These are phyloP conservation scores for Ottelia alismoides DNA, from an alignment of 106 monocot genomes.

Conservation along the genomic window DNA sequence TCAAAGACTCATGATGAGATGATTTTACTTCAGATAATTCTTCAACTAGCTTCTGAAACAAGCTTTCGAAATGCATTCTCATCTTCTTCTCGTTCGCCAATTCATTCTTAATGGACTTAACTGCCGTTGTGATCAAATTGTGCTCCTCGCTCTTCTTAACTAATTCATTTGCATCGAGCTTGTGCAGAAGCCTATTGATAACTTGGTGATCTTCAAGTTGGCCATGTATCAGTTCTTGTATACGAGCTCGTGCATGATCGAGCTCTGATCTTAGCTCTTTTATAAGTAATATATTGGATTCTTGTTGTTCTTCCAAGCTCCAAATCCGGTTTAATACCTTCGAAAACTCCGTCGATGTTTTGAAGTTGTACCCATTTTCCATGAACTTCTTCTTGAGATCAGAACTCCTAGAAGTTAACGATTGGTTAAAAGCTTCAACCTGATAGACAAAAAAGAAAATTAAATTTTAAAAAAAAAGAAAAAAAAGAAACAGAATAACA, in stretches of 20 bases:
- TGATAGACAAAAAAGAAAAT: no score
- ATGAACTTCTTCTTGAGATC: slow-evolving; percentile 35
- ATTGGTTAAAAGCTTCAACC: slow-evolving; percentile 37
- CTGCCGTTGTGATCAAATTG: slow-evolving; percentile 29
- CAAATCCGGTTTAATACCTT: slow-evolving; percentile 92
- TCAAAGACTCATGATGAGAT: slow-evolving; percentile 28
- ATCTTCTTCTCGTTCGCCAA: slow-evolving; percentile 65
- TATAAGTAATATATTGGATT: slow-evolving; percentile 40
- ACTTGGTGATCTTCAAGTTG: slow-evolving; percentile 26
- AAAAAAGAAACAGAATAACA: no score
- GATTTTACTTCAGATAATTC: slow-evolving; percentile 53
- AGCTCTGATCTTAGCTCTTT: slow-evolving; percentile 60
- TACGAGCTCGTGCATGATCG: slow-evolving; percentile 37
- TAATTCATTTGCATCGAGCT: slow-evolving; percentile 38
- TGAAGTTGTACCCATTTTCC: slow-evolving; percentile 36
- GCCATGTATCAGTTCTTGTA: slow-evolving; percentile 46
- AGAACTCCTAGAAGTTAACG: slow-evolving; percentile 39
- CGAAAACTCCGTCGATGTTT: slow-evolving; percentile 74
- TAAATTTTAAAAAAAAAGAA: no score
- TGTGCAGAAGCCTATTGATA: slow-evolving; percentile 43
- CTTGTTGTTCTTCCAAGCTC: slow-evolving; percentile 77
- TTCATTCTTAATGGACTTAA: slow-evolving; percentile 57
- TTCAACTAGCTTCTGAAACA: slow-evolving; percentile 50
- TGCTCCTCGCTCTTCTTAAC: slow-evolving; percentile 47
- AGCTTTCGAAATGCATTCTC: slow-evolving; percentile 53